Evolutionary conservation across 495 filamentous ascomycete species (phyloP).

Genomic region (Tricharina praecox): DNA sequence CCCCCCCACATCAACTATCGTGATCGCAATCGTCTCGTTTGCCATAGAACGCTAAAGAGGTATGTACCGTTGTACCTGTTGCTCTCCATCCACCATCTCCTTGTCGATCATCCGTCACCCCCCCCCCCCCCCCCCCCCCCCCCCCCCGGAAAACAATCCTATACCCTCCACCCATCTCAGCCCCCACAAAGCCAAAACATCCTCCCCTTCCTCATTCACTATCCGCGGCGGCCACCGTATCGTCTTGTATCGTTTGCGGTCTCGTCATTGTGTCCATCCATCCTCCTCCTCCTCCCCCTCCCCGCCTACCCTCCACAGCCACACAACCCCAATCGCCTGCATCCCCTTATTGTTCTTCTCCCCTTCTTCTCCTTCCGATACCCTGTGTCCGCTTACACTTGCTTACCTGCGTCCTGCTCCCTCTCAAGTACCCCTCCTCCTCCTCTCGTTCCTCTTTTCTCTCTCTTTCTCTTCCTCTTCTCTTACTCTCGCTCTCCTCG

Average conservation of each 20-base stretch:
- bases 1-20: conserved; percentile 7
- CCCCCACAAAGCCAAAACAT: too few relatives aligned
- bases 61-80: too few relatives aligned
- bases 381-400: neutral
- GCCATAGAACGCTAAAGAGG: too few relatives aligned
- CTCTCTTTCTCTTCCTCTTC: conserved; percentile 15
- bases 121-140: conserved; percentile 10
- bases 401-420: neutral
- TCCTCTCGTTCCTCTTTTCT: neutral
- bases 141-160: conserved; percentile 4
- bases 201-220: neutral
- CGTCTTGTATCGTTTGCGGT: conserved; percentile 18
- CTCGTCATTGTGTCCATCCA: conserved; percentile 15
- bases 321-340: neutral
- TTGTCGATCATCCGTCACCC: too few relatives aligned
- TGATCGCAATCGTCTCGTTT: conserved; percentile 10
- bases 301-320: neutral
- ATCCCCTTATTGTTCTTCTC: neutral
- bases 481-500: conserved; percentile 6
- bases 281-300: conserved; percentile 14
- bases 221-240: neutral
- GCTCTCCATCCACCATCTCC: too few relatives aligned
- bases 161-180: too few relatives aligned
- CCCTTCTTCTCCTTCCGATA: neutral
- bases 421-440: neutral